Evolutionary conservation across 2,329 filamentous ascomycete species (phyloP), one percentile per base, ranked within the genome.

Genomic region (Sordariomycetes sp.): DNA sequence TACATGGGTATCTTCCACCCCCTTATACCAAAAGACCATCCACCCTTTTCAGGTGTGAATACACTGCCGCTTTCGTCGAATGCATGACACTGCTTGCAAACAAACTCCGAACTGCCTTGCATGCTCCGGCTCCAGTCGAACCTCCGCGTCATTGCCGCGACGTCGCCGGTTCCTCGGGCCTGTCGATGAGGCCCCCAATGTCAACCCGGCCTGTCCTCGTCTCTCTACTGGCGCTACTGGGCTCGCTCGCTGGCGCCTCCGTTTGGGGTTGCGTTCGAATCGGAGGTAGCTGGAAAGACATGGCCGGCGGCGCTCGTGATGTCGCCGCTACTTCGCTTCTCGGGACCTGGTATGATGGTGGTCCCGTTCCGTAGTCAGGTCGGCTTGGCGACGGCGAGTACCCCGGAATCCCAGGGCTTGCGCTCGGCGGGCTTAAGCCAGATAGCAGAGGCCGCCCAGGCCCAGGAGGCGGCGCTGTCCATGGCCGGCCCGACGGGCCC

Each of bases 161-260:
- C 22, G n/a, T 58, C 32, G 40, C 24, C 20, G 57, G 22, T 35
- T 53, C 61, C 63, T 78, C 78, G 25, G 79, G 76, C 68, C 76
- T 81, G 62, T 83, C 83, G 65, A 88, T 81, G 65, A 83, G 74
- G 1, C 82, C 82, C 12, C 77, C 80, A 61, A 86, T 86, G 64
- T 83, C 81, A 54, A 86, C 78, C 18, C 83, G 77, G 43, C 53
- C 28, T 2, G 53, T 11, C 20, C 53, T 28, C 34, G 22, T 46
- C 12, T 59, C 58, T 16, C 55, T 28, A 11, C 53, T 28, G 24
- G 53, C 11, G 37, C n/a, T 35, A 22, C 22, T 12, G 2, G 43
- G 12, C 16, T 59, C 58, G 46, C 43, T 50, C 22, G 34, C 24
- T 11, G 57, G 25, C 22, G 16, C 43, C 58, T 22, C 35, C 18